Evolutionary conservation across 1,284 basidiomycete species (phyloP).

Genomic region (Heterobasidion parviporum): DNA sequence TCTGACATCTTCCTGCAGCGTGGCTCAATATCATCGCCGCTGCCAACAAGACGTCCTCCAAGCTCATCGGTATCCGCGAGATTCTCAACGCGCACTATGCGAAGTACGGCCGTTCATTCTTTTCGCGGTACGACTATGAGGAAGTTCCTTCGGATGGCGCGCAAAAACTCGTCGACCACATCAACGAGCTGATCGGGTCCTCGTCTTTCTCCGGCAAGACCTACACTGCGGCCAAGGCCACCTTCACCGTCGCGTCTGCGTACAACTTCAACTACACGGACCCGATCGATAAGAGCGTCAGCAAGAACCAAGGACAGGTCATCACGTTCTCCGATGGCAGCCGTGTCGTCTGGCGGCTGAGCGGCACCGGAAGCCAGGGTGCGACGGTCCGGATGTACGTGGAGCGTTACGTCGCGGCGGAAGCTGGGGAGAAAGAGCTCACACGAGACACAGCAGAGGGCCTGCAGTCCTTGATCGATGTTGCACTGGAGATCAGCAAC

Average conservation of each 20-base stretch:
- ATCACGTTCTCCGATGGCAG: constrained; percentile 88
- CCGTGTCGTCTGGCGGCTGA: constrained; percentile 91
- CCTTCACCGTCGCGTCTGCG: constrained; percentile 74
- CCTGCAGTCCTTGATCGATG: constrained; percentile 91
- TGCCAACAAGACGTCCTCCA: constrained; percentile 78
- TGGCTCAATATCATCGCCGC: constrained; percentile 97
- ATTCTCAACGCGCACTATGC: constrained; percentile 83
- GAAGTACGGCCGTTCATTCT: constrained; percentile 95
- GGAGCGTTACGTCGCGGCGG: constrained; percentile 79
- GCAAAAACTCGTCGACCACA: constrained; percentile 72
- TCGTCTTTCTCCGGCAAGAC: constrained; percentile 60
- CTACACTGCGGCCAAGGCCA: constrained; percentile 58
- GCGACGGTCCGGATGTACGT: constrained; percentile 93
- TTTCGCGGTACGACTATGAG: constrained; percentile 98
- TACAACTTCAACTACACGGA: constrained; percentile 96
- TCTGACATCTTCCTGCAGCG: constrained; percentile 38
- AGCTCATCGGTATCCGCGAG: constrained; percentile 82
- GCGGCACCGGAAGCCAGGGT: constrained; percentile 92
- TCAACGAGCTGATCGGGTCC: constrained; percentile 67
- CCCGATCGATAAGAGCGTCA: constrained; percentile 91
- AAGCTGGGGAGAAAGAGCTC: constrained; percentile 71
- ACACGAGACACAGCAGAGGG: constrained; percentile 78
- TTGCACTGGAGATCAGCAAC: constrained; percentile 79
- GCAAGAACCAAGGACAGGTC: constrained; percentile 94
- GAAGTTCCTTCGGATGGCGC: constrained; percentile 92